Evolutionary conservation across 495 filamentous ascomycete species (phyloP).

Genomic region (Lindgomyces ingoldianus): DNA sequence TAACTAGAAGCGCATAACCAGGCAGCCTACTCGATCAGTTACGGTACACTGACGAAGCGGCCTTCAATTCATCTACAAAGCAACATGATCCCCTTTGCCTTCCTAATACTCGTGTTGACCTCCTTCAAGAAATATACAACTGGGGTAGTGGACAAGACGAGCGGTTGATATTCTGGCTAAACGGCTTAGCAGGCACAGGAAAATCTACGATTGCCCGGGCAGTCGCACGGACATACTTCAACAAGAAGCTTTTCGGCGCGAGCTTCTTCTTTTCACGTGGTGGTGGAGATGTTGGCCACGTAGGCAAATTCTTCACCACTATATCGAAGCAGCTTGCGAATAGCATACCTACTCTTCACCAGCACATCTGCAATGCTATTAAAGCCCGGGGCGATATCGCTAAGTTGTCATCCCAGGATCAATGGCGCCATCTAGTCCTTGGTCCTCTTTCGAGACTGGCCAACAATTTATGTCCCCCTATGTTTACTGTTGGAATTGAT

Average conservation of each 20-base stretch:
- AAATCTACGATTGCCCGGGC: slow-evolving; percentile 33
- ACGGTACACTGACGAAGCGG: neutral
- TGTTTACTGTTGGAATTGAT: slow-evolving; percentile 16
- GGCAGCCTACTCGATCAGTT: too few relatives aligned
- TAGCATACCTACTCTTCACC: too few relatives aligned
- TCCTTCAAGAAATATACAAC: slow-evolving; percentile 24
- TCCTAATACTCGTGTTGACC: neutral
- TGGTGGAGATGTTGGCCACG: slow-evolving; percentile 22
- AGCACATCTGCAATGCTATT: too few relatives aligned
- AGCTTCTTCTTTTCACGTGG: slow-evolving; percentile 51
- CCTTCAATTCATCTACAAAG: neutral
- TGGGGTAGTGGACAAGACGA: slow-evolving; percentile 16
- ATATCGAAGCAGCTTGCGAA: too few relatives aligned
- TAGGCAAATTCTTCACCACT: too few relatives aligned
- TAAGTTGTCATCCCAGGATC: too few relatives aligned
- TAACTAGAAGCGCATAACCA: too few relatives aligned
- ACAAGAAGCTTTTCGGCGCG: slow-evolving; percentile 32
- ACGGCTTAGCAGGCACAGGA: slow-evolving; percentile 39
- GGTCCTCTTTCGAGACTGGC: slow-evolving; percentile 10
- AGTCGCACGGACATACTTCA: slow-evolving; percentile 7
- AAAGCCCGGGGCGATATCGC: too few relatives aligned
- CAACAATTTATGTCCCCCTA: slow-evolving; percentile 13
- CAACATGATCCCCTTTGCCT: neutral
- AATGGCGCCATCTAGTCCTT: slow-evolving; percentile 17
- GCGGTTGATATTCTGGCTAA: slow-evolving; percentile 28